Percentiles rank a stretch among this genome's conserved stretches.
These are phyloP conservation scores for Ophiostoma fasciatum DNA, from an alignment of 2,329 filamentous ascomycete genomes.

Conservation along the genomic window DNA sequence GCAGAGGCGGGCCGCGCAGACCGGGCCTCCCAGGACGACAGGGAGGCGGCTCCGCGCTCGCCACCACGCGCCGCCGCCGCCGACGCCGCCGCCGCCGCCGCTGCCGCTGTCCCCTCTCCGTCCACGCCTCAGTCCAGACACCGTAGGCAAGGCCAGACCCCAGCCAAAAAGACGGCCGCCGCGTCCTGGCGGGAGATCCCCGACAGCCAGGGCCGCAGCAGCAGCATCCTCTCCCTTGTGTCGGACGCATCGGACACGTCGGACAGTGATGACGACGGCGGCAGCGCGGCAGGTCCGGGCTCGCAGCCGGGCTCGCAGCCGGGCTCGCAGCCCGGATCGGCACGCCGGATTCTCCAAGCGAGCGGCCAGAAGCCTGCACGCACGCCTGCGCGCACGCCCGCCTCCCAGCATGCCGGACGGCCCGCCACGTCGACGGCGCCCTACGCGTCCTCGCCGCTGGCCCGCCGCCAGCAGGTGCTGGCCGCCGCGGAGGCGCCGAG, in stretches of 20 bases:
- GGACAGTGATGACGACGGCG: constrained; percentile 16
- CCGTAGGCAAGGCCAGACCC: no score
- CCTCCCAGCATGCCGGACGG: background rate
- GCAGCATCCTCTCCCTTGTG: constrained; percentile 27
- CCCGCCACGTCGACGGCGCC: constrained; percentile 7
- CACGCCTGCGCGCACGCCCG: constrained; percentile 1
- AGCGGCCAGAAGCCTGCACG: constrained; percentile 18
- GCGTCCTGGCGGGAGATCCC: background rate
- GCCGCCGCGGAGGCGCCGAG: constrained; percentile 7
- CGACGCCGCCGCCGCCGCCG: background rate
- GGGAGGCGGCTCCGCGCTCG: background rate
- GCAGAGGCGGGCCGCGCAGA: no score
- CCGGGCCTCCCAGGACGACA: no score
- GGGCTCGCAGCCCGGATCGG: no score
- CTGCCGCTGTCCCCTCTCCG: no score
- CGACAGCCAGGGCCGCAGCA: constrained; percentile 3
- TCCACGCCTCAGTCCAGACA: background rate
- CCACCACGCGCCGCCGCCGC: no score
- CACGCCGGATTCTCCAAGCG: background rate
- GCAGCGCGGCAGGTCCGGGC: constrained; percentile 18
- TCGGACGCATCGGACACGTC: constrained; percentile 16
- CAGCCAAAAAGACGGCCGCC: background rate
- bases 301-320: no score
- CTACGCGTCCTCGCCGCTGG: constrained; percentile 6
- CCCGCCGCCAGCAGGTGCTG: background rate